phyloP scores from a whole-genome alignment of 495 filamentous ascomycete genomes.

The Penicillium egyptiacum region DNA sequence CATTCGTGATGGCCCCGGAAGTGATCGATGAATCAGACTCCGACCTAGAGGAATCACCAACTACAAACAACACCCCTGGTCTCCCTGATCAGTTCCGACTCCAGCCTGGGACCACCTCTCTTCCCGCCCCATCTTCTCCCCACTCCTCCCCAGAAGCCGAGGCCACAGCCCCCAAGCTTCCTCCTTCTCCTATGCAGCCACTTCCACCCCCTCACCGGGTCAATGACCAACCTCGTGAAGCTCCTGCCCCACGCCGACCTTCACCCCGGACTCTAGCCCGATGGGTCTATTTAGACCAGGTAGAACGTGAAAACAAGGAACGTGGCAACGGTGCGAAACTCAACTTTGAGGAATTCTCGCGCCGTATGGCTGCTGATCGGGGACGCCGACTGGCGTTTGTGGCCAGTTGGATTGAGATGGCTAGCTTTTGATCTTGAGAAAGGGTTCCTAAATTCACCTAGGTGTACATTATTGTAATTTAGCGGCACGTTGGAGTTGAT shows the following conservation, averaged over 20 bases:
- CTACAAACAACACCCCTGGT: conserved; percentile 15
- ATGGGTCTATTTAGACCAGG: conserved; percentile 53
- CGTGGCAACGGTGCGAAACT: conserved; percentile 72
- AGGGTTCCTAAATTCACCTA: not conserved
- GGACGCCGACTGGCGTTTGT: conserved; percentile 70
- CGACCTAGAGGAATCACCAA: conserved; percentile 13
- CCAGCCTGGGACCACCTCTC: conserved; percentile 36
- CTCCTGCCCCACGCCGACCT: conserved; percentile 20
- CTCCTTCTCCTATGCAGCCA: conserved; percentile 39
- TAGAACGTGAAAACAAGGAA: conserved; percentile 62
- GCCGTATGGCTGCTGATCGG: conserved; percentile 63
- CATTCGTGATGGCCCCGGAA: conserved; percentile 6
- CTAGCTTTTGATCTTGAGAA: conserved; percentile 56
- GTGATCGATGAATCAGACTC: conserved; percentile 1
- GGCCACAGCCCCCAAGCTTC: conserved; percentile 39
- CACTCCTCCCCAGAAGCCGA: conserved; percentile 39
- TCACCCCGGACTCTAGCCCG: conserved; percentile 52
- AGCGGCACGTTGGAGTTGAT: conserved; percentile 2
- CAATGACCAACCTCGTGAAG: conserved; percentile 16
- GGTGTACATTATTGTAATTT: conserved; percentile 22
- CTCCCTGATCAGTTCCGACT: conserved; percentile 35
- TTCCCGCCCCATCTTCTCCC: conserved; percentile 38
- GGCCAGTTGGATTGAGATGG: conserved; percentile 84
- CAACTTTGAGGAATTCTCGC: conserved; percentile 70
- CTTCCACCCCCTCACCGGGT: conserved; percentile 32